phyloP scores from a whole-genome alignment of 495 filamentous ascomycete species.

The Xylaria acuta region DNA sequence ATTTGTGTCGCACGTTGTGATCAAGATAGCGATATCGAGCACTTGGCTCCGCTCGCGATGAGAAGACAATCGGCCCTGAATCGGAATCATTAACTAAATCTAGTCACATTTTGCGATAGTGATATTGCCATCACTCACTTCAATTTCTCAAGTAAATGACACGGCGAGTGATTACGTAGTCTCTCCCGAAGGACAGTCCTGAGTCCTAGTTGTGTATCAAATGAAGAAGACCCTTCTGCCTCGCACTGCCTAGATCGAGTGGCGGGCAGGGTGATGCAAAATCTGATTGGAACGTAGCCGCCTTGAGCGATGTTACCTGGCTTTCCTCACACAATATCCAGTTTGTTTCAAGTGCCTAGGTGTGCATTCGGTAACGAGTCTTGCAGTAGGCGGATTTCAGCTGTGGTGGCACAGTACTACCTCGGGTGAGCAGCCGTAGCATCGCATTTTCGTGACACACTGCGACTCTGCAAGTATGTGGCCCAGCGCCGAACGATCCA shows the following conservation, averaged over 20 bases:
- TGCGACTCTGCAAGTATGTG: slow-evolving; percentile 7
- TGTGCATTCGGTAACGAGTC: slow-evolving; percentile 7
- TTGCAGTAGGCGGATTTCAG: slow-evolving; percentile 16
- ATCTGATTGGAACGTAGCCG: slow-evolving; percentile 12
- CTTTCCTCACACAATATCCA: not conserved
- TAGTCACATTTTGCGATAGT: not conserved
- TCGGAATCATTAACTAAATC: not conserved
- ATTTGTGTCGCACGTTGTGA: not conserved
- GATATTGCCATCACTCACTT: not conserved
- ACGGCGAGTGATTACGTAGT: not conserved
- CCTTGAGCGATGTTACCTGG: slow-evolving; percentile 2
- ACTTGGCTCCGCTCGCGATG: no score
- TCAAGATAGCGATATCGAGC: not conserved
- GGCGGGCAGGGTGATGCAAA: not conserved
- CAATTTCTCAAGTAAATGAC: not conserved
- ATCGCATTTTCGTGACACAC: slow-evolving; percentile 14
- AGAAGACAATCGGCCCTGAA: not conserved
- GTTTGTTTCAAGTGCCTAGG: slow-evolving; percentile 15
- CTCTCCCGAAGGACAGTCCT: not conserved
- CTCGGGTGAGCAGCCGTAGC: not conserved
- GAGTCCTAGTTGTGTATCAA: not conserved
- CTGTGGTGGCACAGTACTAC: slow-evolving; percentile 21
- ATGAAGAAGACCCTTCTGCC: slow-evolving; percentile 2
- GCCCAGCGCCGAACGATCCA: not conserved
- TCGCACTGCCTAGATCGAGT: not conserved